Base-by-base conservation (phyloP, 768 basidiomycete species). In the Tulasnella sp. region DNA sequence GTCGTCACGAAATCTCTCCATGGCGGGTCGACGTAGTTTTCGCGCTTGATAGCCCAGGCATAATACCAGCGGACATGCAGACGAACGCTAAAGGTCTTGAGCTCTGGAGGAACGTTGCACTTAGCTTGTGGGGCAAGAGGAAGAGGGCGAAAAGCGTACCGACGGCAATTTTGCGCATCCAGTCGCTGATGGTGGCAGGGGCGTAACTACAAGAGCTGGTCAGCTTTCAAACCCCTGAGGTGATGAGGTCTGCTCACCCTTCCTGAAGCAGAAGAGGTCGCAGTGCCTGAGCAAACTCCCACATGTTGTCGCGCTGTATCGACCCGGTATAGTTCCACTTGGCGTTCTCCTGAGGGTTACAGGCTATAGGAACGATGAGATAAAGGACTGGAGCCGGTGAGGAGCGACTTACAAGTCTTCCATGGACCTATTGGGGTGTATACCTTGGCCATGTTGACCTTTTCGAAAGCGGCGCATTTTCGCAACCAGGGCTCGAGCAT, bases 41-140 rank as follows among this genome's bases (percentile, higher is more conserved):
- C 12, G 12, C 45, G 35, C 52, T 53, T 53, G 7, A 25, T 27
- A 27, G 52, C 52, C 52, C 52, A 53, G 19, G 52, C 52, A 29
- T 53, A 53, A 17, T 53, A 39, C 15, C 37, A 53, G 27, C 52
- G 52, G 23, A 41, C 39, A 39, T 40, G 35, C 23, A 27, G 14
- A 17, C 39, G 35, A 7, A 53, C 39, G 36, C 27, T 25, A 11
- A 39, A 39, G 19, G 35, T 29, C 6, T 53, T 39, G 21, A 53
- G 36, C 31, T 53, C 52, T 53, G 19, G n/a, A n/a, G n/a, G n/a
- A n/a, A n/a, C n/a, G n/a, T n/a, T n/a, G n/a, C n/a, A n/a, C n/a
- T n/a, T n/a, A n/a, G n/a, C n/a, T n/a, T n/a, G n/a, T n/a, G n/a
- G n/a, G n/a, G 3, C 11, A 41, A 17, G 39, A 41, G 4, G 37